A percentile compares a stretch with the other conserved stretches of the same genome.
These are phyloP conservation scores for Zalaria sp. DNA, from an alignment of 2,329 filamentous ascomycete species.

Conservation along the genomic window DNA sequence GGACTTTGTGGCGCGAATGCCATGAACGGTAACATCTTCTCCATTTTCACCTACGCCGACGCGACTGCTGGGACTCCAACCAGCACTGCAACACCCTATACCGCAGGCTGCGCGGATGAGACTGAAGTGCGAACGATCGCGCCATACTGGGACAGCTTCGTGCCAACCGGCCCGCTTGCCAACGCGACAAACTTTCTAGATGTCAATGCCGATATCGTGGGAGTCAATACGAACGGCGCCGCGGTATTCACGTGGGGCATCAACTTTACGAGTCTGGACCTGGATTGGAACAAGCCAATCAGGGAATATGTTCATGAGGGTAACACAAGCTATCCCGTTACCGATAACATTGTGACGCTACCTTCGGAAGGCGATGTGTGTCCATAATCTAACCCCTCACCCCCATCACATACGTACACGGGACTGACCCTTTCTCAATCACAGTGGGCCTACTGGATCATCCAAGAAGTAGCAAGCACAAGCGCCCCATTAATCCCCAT, in stretches of 20 bases:
- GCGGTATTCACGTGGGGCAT: constrained; percentile 25
- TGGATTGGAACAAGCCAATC: constrained; percentile 23
- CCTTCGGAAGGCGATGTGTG: too few relatives aligned
- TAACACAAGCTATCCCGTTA: background rate
- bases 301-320: constrained; percentile 19
- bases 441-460: constrained; percentile 21
- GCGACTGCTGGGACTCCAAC: constrained; percentile 12
- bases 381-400: too few relatives aligned
- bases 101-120: constrained; percentile 24
- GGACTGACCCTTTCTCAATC: background rate
- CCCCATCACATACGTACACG: too few relatives aligned
- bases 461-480: constrained; percentile 13
- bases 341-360: too few relatives aligned
- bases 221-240: constrained; percentile 3
- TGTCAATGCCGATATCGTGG: constrained; percentile 6
- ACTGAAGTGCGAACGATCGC: constrained; percentile 11
- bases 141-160: constrained; percentile 18
- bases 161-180: constrained; percentile 15
- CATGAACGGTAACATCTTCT: constrained; percentile 22
- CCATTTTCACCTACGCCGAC: constrained; percentile 25
- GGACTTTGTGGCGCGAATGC: constrained; percentile 9
- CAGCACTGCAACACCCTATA: constrained; percentile 12
- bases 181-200: constrained; percentile 2
- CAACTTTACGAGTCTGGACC: constrained; percentile 19
- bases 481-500: constrained; percentile 5